Conservation (phyloP, 1,284 basidiomycete genomes). For the Melanopsichium pennsylvanicum region DNA sequence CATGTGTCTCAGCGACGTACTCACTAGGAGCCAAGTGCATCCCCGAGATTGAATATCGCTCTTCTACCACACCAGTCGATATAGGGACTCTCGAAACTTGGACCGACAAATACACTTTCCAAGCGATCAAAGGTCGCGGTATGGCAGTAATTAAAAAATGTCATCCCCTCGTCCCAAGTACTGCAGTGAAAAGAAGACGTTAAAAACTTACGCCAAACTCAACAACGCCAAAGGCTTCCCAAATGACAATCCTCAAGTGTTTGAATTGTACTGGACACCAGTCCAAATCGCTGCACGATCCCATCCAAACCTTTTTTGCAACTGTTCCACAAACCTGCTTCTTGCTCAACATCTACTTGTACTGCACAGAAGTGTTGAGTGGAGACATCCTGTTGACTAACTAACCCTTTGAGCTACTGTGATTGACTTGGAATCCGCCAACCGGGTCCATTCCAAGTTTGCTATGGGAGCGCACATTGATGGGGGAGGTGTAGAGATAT, state of each 20-base stretch:
- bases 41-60: conserved; percentile 37
- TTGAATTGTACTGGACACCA: conserved; percentile 54
- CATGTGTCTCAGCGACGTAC: conserved; percentile 18
- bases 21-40: conserved; percentile 21
- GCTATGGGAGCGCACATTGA: conserved; percentile 79
- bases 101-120: conserved; percentile 27
- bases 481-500: conserved; percentile 77
- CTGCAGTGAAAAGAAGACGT: conserved; percentile 50
- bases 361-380: background rate
- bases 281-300: conserved; percentile 44
- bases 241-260: conserved; percentile 52
- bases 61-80: background rate
- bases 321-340: conserved; percentile 45
- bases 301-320: conserved; percentile 45
- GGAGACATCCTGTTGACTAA: conserved; percentile 69
- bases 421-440: conserved; percentile 78
- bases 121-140: conserved; percentile 42
- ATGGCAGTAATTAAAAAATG: conserved; percentile 47
- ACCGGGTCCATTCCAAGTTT: conserved; percentile 77
- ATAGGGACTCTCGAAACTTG: conserved; percentile 20
- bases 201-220: conserved; percentile 22
- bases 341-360: background rate
- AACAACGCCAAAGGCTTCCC: conserved; percentile 56
- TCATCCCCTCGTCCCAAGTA: conserved; percentile 27
- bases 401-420: conserved; percentile 75